These are phyloP conservation scores for Lactarius vividus DNA, from an alignment of 768 basidiomycete genomes.

Conservation along the genomic window DNA sequence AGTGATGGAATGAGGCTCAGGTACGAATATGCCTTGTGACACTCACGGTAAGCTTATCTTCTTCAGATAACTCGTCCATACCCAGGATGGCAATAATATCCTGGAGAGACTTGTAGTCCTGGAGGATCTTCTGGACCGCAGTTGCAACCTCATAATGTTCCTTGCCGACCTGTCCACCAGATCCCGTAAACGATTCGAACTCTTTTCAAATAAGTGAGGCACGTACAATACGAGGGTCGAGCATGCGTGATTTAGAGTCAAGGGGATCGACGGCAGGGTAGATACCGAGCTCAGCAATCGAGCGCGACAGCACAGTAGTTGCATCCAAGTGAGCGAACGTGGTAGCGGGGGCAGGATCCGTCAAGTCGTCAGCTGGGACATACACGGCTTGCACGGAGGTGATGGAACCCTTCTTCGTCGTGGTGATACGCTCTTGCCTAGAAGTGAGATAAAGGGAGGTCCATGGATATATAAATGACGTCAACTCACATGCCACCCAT, in stretches of 20 bases:
- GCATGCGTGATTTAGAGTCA: slow-evolving; percentile 99
- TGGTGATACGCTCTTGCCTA: slow-evolving; percentile 99
- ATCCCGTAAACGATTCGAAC: background rate
- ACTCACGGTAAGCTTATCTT: slow-evolving; percentile 96
- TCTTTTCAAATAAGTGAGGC: background rate
- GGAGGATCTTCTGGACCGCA: slow-evolving; percentile 94
- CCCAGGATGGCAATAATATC: slow-evolving; percentile 99
- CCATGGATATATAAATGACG: slow-evolving; percentile 16
- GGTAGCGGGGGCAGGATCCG: slow-evolving; percentile 98
- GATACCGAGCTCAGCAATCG: slow-evolving; percentile 98
- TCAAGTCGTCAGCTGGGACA: slow-evolving; percentile 99
- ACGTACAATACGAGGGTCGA: slow-evolving; percentile 97
- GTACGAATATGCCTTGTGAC: background rate
- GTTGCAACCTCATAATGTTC: slow-evolving; percentile 98
- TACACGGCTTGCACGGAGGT: slow-evolving; percentile 99
- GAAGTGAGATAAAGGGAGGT: slow-evolving; percentile 4
- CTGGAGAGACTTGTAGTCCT: slow-evolving; percentile 95
- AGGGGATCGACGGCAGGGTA: slow-evolving; percentile 99
- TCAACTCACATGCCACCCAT: slow-evolving; percentile 96
- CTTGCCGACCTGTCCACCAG: slow-evolving; percentile 60
- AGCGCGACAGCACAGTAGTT: slow-evolving; percentile 98
- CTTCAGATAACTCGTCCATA: slow-evolving; percentile 99
- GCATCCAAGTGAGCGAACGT: slow-evolving; percentile 99
- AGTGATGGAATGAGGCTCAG: slow-evolving; percentile 15
- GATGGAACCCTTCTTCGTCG: slow-evolving; percentile 99